Percentiles rank a stretch among this genome's conserved stretches.
phyloP scores from a whole-genome alignment of 2,329 filamentous ascomycete species.

The Sporothrix globosa region DNA sequence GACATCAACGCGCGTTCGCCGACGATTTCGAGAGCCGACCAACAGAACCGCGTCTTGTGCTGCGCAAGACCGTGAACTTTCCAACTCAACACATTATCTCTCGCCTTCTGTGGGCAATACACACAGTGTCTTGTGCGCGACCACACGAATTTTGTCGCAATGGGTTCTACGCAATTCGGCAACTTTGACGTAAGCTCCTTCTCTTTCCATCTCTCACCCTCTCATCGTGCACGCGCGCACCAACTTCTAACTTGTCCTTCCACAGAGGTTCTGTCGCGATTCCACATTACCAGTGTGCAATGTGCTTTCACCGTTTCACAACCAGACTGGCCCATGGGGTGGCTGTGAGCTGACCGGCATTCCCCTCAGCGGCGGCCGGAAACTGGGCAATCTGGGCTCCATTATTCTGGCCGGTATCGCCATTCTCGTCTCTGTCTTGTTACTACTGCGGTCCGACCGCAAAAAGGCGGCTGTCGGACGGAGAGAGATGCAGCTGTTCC shows the following conservation, averaged over 20 bases:
- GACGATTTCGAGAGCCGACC: constrained; percentile 3
- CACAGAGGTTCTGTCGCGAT: constrained; percentile 78
- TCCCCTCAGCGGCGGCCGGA: constrained; percentile 62
- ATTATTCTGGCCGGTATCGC: constrained; percentile 81
- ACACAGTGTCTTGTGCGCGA: not conserved
- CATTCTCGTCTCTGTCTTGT: constrained; percentile 66
- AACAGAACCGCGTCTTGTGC: constrained; percentile 13
- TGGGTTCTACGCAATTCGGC: constrained; percentile 65
- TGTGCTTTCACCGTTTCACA: constrained; percentile 66
- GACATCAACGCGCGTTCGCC: not conserved
- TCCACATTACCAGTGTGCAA: constrained; percentile 84
- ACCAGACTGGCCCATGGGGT: constrained; percentile 62
- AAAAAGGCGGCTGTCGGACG: constrained; percentile 94
- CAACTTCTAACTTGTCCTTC: no score
- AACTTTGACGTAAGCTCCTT: constrained; percentile 58
- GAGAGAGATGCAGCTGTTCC: constrained; percentile 95
- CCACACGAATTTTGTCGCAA: constrained; percentile 42
- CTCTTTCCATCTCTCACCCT: constrained; percentile 13
- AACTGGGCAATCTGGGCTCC: constrained; percentile 87
- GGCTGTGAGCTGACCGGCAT: constrained; percentile 81
- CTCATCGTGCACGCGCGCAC: not conserved
- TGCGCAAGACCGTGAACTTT: constrained; percentile 11
- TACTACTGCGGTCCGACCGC: constrained; percentile 79
- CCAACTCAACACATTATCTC: not conserved
- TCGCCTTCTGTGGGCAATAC: not conserved